phyloP scores from a whole-genome alignment of 495 filamentous ascomycete species.

The Penicillium cinerascens region DNA sequence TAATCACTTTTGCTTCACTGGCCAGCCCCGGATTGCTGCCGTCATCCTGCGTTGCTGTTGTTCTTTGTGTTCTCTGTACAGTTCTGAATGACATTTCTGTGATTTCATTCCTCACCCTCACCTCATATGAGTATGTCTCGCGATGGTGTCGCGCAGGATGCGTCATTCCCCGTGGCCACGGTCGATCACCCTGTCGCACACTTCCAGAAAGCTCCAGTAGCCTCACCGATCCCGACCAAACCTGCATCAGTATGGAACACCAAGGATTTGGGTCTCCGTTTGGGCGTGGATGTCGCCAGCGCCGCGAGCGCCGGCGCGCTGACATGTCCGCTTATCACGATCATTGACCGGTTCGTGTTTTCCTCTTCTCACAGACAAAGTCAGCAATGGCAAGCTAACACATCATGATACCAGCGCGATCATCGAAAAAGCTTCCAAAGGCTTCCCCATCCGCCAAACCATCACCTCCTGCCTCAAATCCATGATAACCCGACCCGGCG shows the following conservation, averaged over 20 bases:
- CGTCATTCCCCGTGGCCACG: constrained; percentile 27
- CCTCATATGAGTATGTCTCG: constrained; percentile 27
- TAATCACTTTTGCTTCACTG: constrained; percentile 21
- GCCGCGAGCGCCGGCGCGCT: constrained; percentile 75
- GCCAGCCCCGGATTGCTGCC: neutral
- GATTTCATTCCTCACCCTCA: constrained; percentile 1
- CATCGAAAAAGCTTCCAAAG: constrained; percentile 91
- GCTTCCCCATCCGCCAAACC: constrained; percentile 64
- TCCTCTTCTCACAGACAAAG: neutral
- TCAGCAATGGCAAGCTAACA: constrained; percentile 1
- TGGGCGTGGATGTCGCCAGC: constrained; percentile 69
- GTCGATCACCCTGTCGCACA: constrained; percentile 20
- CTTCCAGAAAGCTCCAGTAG: neutral
- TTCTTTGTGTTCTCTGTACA: neutral
- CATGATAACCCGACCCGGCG: constrained; percentile 64
- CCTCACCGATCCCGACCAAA: neutral
- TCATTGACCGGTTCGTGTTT: constrained; percentile 76
- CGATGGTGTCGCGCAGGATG: constrained; percentile 30
- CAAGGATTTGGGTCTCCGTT: constrained; percentile 59
- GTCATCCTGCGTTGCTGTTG: neutral
- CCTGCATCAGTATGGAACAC: constrained; percentile 65
- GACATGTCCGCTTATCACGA: constrained; percentile 82
- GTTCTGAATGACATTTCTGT: neutral
- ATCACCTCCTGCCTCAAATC: constrained; percentile 59
- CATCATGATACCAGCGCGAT: constrained; percentile 59